A percentile compares a stretch with the other conserved stretches of the same genome.
Conservation (phyloP, 2,329 filamentous ascomycete genomes). For the Coniochaeta ligniaria region DNA sequence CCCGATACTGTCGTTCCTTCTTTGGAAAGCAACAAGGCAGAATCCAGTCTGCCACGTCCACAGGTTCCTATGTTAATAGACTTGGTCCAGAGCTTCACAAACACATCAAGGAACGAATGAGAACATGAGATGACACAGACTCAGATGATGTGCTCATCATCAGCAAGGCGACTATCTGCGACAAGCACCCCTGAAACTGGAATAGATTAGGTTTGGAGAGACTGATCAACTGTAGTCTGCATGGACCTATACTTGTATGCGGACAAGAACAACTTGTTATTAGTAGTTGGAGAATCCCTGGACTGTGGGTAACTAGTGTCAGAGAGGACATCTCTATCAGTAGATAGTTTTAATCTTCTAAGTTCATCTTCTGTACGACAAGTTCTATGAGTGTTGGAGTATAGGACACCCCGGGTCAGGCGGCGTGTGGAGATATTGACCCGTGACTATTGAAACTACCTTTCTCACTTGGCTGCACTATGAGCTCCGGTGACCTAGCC, state of each 20-base stretch:
- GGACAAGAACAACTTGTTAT: background rate
- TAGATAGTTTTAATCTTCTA: background rate
- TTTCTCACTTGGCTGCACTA: background rate
- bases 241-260: background rate
- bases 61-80: no score
- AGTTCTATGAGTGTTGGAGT: no score
- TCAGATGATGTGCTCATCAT: background rate
- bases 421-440: no score
- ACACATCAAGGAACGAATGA: background rate
- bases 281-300: background rate
- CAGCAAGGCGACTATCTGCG: background rate
- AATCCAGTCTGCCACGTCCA: no score
- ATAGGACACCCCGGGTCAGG: no score
- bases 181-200: background rate
- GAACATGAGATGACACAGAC: background rate
- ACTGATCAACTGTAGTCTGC: background rate
- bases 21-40: no score
- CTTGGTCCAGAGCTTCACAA: no score
- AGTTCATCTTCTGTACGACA: background rate
- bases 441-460: no score
- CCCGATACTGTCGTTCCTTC: no score
- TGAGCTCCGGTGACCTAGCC: background rate
- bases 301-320: background rate
- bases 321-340: background rate
- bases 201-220: background rate